Evolutionary conservation across 177 flowering plant species (phyloP), one percentile per base, ranked within the genome.

Genomic region (Telopea speciosissima): DNA sequence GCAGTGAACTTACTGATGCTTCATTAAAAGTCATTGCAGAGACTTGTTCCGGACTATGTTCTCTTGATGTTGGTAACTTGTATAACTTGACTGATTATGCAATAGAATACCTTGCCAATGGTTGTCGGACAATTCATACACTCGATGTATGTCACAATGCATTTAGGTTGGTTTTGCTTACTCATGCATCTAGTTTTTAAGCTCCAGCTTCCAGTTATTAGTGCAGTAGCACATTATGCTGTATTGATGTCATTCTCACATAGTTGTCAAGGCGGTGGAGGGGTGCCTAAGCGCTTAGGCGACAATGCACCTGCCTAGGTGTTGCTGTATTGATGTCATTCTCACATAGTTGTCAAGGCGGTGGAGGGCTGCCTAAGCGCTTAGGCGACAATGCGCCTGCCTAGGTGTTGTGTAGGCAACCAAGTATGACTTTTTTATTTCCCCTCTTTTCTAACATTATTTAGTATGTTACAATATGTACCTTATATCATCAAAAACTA

Each of bases 1-100:
- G 80, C 88, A 92, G 99, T 79, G 79, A 84, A 44, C 76, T 94
- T 83, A 87, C 96, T 68, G 97, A 94, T 84, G 54, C 61, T 28
- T 87, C 97, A 26, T 1, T 92, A 78, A 80, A 85, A 79, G 81
- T 62, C 71, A 86, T 92, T 68, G 86, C 85, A 23, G 79, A 81
- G 72, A 80, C 28, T 14, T 94, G 97, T 80, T 19, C 84, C 31
- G 74, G 68, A 17, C 79, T 94, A 77, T 23, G 78, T 76, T 77
- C 84, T 13, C 82, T 94, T 52, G 86, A 89, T 68, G 84, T 94
- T 59, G 66, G 21, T 71, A 83, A 87, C 75, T 77, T 94, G 87
- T 36, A 59, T 66, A 85, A 81, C 60, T 78, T 94, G 81, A 92
- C 93, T 23, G 93, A 94, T 82, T 67, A 64, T 74, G 69, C 92